Conservation (phyloP, 768 basidiomycete genomes). For the Boletus vermiculosoides region DNA sequence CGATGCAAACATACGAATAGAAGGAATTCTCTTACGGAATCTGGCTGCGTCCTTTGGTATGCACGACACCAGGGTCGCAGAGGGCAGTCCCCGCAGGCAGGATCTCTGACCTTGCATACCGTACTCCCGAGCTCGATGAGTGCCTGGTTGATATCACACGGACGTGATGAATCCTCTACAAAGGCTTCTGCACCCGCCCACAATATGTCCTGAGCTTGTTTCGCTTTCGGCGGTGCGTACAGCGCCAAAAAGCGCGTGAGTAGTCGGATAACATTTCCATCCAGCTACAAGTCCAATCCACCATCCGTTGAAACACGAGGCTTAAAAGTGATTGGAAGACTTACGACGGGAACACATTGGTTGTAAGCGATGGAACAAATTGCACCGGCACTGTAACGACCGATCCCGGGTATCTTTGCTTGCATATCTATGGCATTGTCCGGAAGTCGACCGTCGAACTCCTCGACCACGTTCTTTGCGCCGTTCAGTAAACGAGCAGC, state of each 20-base stretch:
- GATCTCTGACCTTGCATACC: conserved; percentile 84
- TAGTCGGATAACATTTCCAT: conserved; percentile 89
- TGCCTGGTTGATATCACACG: conserved; percentile 90
- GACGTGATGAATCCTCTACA: conserved; percentile 51
- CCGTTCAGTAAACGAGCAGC: conserved; percentile 79
- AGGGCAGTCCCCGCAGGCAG: conserved; percentile 72
- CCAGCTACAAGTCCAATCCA: conserved; percentile 50
- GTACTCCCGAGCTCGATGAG: conserved; percentile 95
- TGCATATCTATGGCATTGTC: conserved; percentile 80
- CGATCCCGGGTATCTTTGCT: conserved; percentile 81
- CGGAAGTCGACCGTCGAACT: conserved; percentile 71
- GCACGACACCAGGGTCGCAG: conserved; percentile 68
- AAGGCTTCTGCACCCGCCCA: conserved; percentile 77
- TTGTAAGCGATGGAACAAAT: conserved; percentile 89
- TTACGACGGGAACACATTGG: conserved; percentile 77
- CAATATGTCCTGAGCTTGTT: conserved; percentile 72
- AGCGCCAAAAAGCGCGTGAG: conserved; percentile 80
- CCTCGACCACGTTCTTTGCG: conserved; percentile 73
- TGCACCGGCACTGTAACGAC: conserved; percentile 83
- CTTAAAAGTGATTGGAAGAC: conserved; percentile 29
- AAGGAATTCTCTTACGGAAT: conserved; percentile 10
- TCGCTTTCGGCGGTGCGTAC: conserved; percentile 78
- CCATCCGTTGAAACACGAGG: background rate
- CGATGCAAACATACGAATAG: background rate
- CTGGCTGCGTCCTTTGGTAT: conserved; percentile 34